Evolutionary conservation across 2,329 filamentous ascomycete species (phyloP), one percentile per base, ranked within the genome.

Genomic region (Botrytis fragariae): DNA sequence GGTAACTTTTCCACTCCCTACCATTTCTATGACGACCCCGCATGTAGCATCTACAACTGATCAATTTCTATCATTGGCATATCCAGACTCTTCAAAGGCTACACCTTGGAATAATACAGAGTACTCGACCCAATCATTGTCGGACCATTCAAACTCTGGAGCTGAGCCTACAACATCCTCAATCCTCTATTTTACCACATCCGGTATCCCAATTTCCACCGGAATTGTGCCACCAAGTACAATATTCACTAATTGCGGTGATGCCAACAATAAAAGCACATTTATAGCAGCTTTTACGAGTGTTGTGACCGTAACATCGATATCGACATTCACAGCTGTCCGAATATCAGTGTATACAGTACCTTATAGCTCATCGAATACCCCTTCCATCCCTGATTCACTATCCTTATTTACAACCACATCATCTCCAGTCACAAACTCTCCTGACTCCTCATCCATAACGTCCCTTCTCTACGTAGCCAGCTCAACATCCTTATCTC

Each of bases 271-370:
- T 2, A 1, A 51, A 18, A 20, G 7, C 25, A 63, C 1, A 16
- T 16, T 10, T 3, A 62, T 61, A 4, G 20, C 42, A 48, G 16
- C 22, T 32, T 3, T 5, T 5, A 7, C 39, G 7, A 29, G 2
- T 16, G 42, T 20, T n/a, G 29, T 37, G 18, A 37, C 32, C 9
- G 22, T 39, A 45, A 63, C 32, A 54, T 63, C 57, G 8, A 51
- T 48, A 51, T 54, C 25, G 25, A 63, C 57, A n/a, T 63, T 71
- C 25, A 71, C 69, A 29, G 44, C 69, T 6, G 59, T 63, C 32
- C 20, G 32, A 54, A 63, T 63, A 44, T 63, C 69, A 3, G 32
- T 48, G 25, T 63, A 48, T 7, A 63, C 35, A 22, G 18, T 42
- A 9, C n/a, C 48, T 32, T 29, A 57, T n/a, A 57, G 9, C 25